Evolutionary conservation across 148 eudicot species (phyloP).

Genomic region (Camellia japonica): DNA sequence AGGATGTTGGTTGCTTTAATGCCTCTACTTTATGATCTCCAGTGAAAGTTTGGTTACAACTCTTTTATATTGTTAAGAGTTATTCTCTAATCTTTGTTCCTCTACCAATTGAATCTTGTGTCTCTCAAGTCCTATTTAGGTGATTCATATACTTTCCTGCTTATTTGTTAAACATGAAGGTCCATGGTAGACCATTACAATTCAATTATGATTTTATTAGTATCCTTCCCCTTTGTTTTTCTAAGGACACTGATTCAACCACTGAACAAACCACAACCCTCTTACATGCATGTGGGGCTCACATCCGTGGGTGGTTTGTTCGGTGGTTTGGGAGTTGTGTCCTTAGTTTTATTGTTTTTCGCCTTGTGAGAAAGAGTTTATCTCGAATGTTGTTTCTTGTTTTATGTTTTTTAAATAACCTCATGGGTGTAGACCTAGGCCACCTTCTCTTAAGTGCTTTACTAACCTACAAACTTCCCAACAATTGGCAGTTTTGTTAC

Average conservation of each 20-base stretch:
- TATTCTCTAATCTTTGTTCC: neutral
- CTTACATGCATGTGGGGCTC: too few relatives aligned
- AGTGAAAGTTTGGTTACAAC: neutral
- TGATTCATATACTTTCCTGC: too few relatives aligned
- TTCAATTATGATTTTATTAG: too few relatives aligned
- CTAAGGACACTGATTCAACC: too few relatives aligned
- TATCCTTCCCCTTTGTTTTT: too few relatives aligned
- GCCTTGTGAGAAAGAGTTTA: too few relatives aligned
- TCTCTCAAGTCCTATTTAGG: neutral
- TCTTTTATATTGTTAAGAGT: constrained; percentile 4
- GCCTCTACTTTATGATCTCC: neutral
- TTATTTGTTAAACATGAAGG: neutral
- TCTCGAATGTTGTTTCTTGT: too few relatives aligned
- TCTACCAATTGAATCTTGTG: neutral
- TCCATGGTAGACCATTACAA: neutral
- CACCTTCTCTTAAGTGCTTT: neutral
- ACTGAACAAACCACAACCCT: too few relatives aligned
- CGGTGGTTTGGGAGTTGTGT: too few relatives aligned
- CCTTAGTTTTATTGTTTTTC: too few relatives aligned
- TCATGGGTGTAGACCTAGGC: neutral
- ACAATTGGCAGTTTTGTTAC: neutral
- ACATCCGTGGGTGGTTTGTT: too few relatives aligned
- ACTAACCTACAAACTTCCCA: neutral
- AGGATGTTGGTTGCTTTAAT: neutral
- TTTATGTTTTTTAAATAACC: too few relatives aligned